phyloP scores from a whole-genome alignment of 2,329 filamentous ascomycete species.

The Parasarocladium wereldwijsianum region DNA sequence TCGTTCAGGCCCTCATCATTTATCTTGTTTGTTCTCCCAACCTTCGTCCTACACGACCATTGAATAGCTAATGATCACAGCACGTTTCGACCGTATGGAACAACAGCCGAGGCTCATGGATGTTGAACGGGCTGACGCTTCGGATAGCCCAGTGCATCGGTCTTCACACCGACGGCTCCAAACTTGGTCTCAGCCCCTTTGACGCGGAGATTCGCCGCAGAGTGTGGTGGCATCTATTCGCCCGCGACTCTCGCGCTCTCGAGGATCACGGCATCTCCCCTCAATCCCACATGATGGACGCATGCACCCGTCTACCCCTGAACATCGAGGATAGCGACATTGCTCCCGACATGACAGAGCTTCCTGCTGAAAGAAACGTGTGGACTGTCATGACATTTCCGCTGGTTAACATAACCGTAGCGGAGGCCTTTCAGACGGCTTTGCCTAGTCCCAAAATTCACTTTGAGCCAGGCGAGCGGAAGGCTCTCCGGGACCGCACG shows the following conservation, averaged over 20 bases:
- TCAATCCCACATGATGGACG: background rate
- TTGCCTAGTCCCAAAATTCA: background rate
- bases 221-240: slow-evolving; percentile 45
- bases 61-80: slow-evolving; percentile 1
- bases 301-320: slow-evolving; percentile 33
- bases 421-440: slow-evolving; percentile 5
- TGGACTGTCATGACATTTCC: slow-evolving; percentile 36
- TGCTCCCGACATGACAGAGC: slow-evolving; percentile 18
- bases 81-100: slow-evolving; percentile 6
- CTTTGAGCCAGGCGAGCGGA: slow-evolving; percentile 2
- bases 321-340: slow-evolving; percentile 25
- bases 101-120: slow-evolving; percentile 25
- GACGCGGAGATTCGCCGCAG: slow-evolving; percentile 48
- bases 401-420: slow-evolving; percentile 12
- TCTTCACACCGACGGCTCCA: slow-evolving; percentile 40
- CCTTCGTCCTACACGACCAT: background rate
- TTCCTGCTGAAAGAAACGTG: slow-evolving; percentile 31
- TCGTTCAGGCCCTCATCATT: slow-evolving; percentile 46
- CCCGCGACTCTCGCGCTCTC: slow-evolving; percentile 43
- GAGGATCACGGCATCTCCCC: slow-evolving; percentile 35
- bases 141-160: slow-evolving; percentile 39
- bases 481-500: slow-evolving; percentile 1
- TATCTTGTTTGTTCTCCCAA: slow-evolving; percentile 36
- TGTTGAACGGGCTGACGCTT: slow-evolving; percentile 46
- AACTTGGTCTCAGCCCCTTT: slow-evolving; percentile 39